Conservation (phyloP, 2,329 filamentous ascomycete species). For the Hymenoscyphus salicellus region DNA sequence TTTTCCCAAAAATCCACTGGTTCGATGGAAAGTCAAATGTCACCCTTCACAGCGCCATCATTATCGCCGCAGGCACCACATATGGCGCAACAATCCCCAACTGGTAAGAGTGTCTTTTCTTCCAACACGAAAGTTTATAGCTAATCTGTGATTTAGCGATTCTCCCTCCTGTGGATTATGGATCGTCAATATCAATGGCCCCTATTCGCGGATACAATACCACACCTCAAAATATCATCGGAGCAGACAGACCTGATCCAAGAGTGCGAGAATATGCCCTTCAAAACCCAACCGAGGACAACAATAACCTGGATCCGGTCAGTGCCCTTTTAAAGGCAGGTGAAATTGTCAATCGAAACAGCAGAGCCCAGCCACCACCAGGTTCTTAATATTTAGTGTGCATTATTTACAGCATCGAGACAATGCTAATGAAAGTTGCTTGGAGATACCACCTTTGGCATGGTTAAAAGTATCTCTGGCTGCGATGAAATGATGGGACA, state of each 20-base stretch:
- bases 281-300: slow-evolving; percentile 29
- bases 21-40: slow-evolving; percentile 31
- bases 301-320: slow-evolving; percentile 52
- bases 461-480: background rate
- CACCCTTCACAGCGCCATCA: slow-evolving; percentile 30
- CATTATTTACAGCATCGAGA: background rate
- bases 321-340: slow-evolving; percentile 57
- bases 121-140: background rate
- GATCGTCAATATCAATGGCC: slow-evolving; percentile 23
- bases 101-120: slow-evolving; percentile 24
- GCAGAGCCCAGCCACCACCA: slow-evolving; percentile 16
- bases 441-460: background rate
- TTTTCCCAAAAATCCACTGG: slow-evolving; percentile 29
- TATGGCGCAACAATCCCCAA: slow-evolving; percentile 28
- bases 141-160: slow-evolving; percentile 1
- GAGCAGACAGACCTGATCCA: slow-evolving; percentile 19
- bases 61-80: slow-evolving; percentile 29
- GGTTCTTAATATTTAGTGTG: slow-evolving; percentile 9
- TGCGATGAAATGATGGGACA: background rate
- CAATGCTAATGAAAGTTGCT: background rate
- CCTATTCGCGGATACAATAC: slow-evolving; percentile 28
- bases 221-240: slow-evolving; percentile 9
- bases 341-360: slow-evolving; percentile 53
- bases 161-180: slow-evolving; percentile 8
- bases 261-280: slow-evolving; percentile 25